A percentile compares a stretch with the other conserved stretches of the same genome.
These are phyloP conservation scores for Fusarium robinianum DNA, from an alignment of 2,329 filamentous ascomycete species.

Conservation along the genomic window DNA sequence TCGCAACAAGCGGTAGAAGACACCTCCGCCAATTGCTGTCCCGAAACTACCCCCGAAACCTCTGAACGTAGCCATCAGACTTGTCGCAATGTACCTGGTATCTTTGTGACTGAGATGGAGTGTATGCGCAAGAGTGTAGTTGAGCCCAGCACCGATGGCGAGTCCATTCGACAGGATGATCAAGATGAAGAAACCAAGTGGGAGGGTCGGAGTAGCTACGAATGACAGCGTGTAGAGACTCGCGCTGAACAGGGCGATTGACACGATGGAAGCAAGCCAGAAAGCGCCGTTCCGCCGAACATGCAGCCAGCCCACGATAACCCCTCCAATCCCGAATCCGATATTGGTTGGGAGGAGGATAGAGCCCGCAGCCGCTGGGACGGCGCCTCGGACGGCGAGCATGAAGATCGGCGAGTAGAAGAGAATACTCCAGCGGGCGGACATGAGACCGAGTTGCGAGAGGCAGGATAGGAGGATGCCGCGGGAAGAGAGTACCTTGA, in stretches of 20 bases:
- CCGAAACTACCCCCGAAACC: constrained; percentile 83
- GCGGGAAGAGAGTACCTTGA: constrained; percentile 69
- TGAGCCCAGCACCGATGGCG: constrained; percentile 71
- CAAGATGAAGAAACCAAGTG: constrained; percentile 58
- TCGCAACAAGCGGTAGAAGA: constrained; percentile 68
- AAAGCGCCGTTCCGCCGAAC: constrained; percentile 75
- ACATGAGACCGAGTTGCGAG: constrained; percentile 77
- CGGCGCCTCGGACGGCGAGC: constrained; percentile 72
- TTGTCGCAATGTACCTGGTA: constrained; percentile 75
- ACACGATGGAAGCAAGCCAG: constrained; percentile 65
- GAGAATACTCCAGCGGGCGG: constrained; percentile 76
- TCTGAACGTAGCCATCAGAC: constrained; percentile 77
- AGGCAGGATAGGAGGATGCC: constrained; percentile 75
- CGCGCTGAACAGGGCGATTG: constrained; percentile 64
- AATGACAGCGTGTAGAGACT: constrained; percentile 61
- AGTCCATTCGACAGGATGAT: constrained; percentile 73
- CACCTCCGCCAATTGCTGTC: constrained; percentile 75
- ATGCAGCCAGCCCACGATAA: constrained; percentile 75
- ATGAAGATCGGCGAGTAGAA: constrained; percentile 84
- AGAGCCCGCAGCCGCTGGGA: constrained; percentile 71
- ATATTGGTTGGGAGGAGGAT: constrained; percentile 81
- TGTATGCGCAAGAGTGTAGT: constrained; percentile 81
- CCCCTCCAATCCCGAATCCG: constrained; percentile 75
- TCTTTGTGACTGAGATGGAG: constrained; percentile 70
- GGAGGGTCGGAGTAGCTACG: constrained; percentile 57